Base-by-base conservation (phyloP, 495 filamentous ascomycete genomes). In the Trichoderma parareesei region DNA sequence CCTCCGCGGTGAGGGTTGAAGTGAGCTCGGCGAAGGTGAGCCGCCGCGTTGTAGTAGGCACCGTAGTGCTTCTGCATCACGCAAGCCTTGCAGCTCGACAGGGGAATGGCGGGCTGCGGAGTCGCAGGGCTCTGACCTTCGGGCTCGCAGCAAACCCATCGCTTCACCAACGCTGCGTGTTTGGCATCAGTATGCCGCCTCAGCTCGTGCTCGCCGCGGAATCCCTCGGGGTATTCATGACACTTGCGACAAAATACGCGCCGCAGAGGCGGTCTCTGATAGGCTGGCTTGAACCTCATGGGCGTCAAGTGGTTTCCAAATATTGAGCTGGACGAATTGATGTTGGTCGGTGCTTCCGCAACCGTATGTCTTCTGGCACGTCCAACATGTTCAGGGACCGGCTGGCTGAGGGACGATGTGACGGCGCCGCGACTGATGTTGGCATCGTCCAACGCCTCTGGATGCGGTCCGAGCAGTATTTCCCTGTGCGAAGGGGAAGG, bases 41-140 rank as follows among this genome's bases (percentile, higher is more conserved):
- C 93, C 10, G 93, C 92, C 3, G 93, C 93, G 68, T 98, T 98
- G 70, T 98, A 97, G 73, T 98, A 96, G n/a, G 90, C 92, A 0
- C 89, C 90, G 69, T 98, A 98, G 71, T 94, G 94, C 65, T 87
- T 86, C 64, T 81, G 74, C 49, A 83, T 88, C 20, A 85, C 81
- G 66, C 94, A 98, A 60, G 90, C 87, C 73, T 97, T 96, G 82
- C 94, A 98, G 69, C 89, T 92, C 14, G 85, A 81, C 16, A 98
- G 82, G 6, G 82, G 77, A 65, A 94, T 88, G 38, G 87, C 84
- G 33, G 85, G 85, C 67, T 79, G 79, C 5, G 79, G 79, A 57
- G 80, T 75, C 40, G 69, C 71, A 0, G 75, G 69, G n/a, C 72
- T 71, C 8, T 73, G 64, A 27, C 70, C 68, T 55, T 72, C 67